These are phyloP conservation scores for Elsinoe batatas DNA, from an alignment of 2,329 filamentous ascomycete species.

Conservation along the genomic window DNA sequence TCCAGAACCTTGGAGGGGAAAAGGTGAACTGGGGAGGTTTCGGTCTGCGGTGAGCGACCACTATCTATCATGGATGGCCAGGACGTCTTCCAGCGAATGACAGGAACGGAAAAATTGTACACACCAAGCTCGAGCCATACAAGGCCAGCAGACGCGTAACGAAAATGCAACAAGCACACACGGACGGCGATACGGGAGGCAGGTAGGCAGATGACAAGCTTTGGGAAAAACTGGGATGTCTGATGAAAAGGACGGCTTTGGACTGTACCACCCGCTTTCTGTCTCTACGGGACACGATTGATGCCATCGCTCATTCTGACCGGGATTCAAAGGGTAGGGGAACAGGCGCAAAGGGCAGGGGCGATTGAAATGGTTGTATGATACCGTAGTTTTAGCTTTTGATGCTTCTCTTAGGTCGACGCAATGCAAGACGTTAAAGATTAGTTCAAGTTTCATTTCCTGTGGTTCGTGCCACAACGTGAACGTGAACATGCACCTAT, in stretches of 20 bases:
- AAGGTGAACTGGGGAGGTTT: constrained; percentile 11
- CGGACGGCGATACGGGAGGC: background rate
- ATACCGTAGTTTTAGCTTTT: background rate
- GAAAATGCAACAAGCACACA: background rate
- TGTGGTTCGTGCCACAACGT: too few species aligned
- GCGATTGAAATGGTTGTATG: background rate
- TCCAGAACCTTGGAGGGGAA: background rate
- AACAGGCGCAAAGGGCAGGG: background rate
- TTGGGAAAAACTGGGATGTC: background rate
- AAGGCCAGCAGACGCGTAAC: background rate
- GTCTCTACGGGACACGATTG: background rate
- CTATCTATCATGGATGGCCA: background rate
- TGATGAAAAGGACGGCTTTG: background rate
- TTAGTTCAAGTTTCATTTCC: background rate
- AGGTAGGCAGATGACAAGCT: too few species aligned
- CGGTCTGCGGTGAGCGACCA: background rate
- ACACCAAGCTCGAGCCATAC: background rate
- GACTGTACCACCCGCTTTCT: background rate
- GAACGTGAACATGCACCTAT: background rate
- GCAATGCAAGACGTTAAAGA: background rate
- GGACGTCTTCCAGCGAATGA: background rate
- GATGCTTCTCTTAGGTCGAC: background rate
- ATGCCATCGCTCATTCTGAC: background rate
- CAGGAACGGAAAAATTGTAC: background rate
- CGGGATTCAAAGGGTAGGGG: background rate